These are phyloP conservation scores for Agastache rugosa DNA, from an alignment of 257 asterid genomes.

Conservation along the genomic window DNA sequence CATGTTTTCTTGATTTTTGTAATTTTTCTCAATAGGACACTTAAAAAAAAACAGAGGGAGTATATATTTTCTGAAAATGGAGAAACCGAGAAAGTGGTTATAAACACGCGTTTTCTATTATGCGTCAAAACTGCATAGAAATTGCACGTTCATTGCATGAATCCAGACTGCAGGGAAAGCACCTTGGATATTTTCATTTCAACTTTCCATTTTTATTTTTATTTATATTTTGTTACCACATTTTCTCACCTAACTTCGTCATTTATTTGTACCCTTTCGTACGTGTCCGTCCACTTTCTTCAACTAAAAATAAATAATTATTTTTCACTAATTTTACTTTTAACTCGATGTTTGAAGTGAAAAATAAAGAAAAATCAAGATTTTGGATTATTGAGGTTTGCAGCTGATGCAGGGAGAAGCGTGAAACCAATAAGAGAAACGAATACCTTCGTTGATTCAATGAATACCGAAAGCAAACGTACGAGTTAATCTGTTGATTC, in stretches of 20 bases:
- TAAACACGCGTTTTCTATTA: constrained; percentile 15
- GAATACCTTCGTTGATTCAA: no score
- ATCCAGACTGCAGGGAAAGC: not conserved
- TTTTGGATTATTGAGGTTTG: not conserved
- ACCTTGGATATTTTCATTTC: not conserved
- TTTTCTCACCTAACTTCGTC: constrained; percentile 29
- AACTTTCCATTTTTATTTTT: constrained; percentile 2
- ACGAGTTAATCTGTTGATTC: no score
- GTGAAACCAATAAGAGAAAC: no score
- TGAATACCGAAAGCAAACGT: no score
- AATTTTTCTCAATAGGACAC: no score
- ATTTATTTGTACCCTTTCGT: constrained; percentile 18
- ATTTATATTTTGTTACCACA: not conserved
- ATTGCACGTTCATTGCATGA: constrained; percentile 37
- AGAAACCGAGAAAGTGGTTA: not conserved
- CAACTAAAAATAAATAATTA: not conserved
- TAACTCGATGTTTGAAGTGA: not conserved
- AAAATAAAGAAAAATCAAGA: not conserved
- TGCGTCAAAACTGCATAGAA: constrained; percentile 1
- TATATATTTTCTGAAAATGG: not conserved
- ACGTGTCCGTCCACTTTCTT: constrained; percentile 1
- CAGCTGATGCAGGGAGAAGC: no score
- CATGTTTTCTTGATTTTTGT: no score
- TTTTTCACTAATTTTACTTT: not conserved
- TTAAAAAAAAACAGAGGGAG: no score